phyloP scores from a whole-genome alignment of 345 rosid genomes.

The Limnanthes douglasii region DNA sequence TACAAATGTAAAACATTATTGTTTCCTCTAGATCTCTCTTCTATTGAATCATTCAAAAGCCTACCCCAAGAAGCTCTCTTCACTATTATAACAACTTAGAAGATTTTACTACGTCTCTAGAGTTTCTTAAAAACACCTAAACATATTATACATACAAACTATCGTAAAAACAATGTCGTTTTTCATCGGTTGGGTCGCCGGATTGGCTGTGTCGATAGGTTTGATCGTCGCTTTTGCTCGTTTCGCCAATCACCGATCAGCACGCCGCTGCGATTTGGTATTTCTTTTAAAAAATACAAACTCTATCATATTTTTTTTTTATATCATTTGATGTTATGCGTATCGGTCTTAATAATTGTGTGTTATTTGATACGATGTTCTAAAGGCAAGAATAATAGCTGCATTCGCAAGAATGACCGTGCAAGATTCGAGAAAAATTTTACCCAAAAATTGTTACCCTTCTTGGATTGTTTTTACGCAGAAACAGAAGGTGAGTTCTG shows the following conservation, averaged over 20 bases:
- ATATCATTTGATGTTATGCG: background rate
- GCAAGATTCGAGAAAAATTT: constrained; percentile 65
- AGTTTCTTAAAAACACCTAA: background rate
- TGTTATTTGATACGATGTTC: background rate
- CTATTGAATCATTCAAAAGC: too few species aligned
- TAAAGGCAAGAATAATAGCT: constrained; percentile 56
- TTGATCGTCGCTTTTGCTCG: constrained; percentile 46
- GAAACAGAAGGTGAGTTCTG: constrained; percentile 52
- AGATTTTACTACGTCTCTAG: background rate
- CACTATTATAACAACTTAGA: too few species aligned
- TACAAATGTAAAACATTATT: too few species aligned
- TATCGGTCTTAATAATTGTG: background rate
- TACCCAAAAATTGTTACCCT: constrained; percentile 53
- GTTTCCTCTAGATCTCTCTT: too few species aligned
- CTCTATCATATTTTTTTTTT: background rate
- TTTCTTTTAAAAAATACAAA: background rate
- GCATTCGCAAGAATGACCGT: constrained; percentile 85
- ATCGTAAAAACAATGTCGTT: constrained; percentile 24
- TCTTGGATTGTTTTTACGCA: constrained; percentile 78
- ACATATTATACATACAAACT: too few species aligned
- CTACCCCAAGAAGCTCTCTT: background rate
- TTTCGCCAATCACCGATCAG: constrained; percentile 41
- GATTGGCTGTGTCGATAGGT: constrained; percentile 37
- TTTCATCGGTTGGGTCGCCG: constrained; percentile 31
- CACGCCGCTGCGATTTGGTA: constrained; percentile 40